phyloP scores from a whole-genome alignment of 2,329 filamentous ascomycete genomes.

The Aspergillus sp. region DNA sequence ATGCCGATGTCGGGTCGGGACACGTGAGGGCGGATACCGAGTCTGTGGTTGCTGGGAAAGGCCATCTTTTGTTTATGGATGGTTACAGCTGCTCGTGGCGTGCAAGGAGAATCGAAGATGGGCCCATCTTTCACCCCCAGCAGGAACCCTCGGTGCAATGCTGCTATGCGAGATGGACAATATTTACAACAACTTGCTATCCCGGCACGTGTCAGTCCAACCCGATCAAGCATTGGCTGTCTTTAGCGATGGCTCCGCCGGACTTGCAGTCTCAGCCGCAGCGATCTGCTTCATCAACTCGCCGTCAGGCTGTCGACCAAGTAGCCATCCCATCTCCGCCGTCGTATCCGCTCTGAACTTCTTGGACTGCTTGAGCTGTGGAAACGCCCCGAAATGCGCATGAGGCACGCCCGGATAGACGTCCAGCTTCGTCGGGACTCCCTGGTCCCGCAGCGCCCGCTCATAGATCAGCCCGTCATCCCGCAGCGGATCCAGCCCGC shows the following conservation, averaged over 20 bases:
- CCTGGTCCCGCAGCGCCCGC: constrained; percentile 36
- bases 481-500: constrained; percentile 42
- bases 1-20: no score
- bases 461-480: constrained; percentile 49
- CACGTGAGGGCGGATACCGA: no score
- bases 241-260: not conserved
- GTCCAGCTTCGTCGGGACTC: constrained; percentile 37
- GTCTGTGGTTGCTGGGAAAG: no score
- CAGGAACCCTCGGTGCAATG: no score
- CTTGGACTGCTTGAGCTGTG: constrained; percentile 6
- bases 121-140: no score
- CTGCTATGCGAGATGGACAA: no score
- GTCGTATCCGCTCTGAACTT: constrained; percentile 8
- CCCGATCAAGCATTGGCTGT: no score
- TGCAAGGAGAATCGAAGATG: no score
- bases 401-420: constrained; percentile 37
- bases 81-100: no score
- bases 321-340: constrained; percentile 7
- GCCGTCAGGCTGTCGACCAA: constrained; percentile 1
- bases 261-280: not conserved
- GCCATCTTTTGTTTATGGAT: no score
- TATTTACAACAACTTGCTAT: no score
- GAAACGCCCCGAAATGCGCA: constrained; percentile 12
- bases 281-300: not conserved
- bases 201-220: no score